Percentiles rank a stretch among this genome's conserved stretches.
These are phyloP conservation scores for Cryptococcus depauperatus DNA, from an alignment of 1,284 basidiomycete species.

Conservation along the genomic window DNA sequence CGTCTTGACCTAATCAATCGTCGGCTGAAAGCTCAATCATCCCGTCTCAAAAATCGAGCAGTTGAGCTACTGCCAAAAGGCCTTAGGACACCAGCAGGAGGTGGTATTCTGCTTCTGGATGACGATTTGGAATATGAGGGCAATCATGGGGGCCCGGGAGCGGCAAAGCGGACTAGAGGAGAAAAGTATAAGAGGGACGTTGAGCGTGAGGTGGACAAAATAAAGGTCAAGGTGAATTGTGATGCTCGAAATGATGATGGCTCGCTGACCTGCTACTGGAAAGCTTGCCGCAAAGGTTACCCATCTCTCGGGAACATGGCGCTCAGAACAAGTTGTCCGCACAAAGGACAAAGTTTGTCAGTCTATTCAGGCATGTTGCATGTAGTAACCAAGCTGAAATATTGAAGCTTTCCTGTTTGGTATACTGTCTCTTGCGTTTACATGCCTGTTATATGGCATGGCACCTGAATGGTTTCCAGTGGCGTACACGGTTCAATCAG, in stretches of 20 bases:
- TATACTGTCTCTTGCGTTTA: conserved; percentile 75
- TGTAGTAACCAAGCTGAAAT: neutral
- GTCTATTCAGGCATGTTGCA: conserved; percentile 11
- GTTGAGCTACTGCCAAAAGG: conserved; percentile 58
- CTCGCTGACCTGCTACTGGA: too few species aligned
- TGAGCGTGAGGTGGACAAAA: conserved; percentile 72
- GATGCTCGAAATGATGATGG: neutral
- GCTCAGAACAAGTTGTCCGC: conserved; percentile 80
- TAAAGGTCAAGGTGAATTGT: conserved; percentile 57
- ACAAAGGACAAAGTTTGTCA: conserved; percentile 67
- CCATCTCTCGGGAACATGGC: conserved; percentile 64
- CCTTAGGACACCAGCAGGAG: conserved; percentile 45
- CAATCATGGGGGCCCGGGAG: conserved; percentile 8
- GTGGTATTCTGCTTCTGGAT: conserved; percentile 27
- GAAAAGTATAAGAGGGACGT: conserved; percentile 52
- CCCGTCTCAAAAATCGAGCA: conserved; percentile 68
- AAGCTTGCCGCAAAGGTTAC: conserved; percentile 56
- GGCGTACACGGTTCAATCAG: conserved; percentile 56
- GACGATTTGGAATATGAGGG: conserved; percentile 21
- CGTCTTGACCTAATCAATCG: conserved; percentile 82
- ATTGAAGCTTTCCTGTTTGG: conserved; percentile 71
- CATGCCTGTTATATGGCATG: conserved; percentile 72
- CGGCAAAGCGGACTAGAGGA: neutral
- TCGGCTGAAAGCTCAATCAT: conserved; percentile 73
- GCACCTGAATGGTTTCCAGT: conserved; percentile 64